A percentile compares a stretch with the other conserved stretches of the same genome.
phyloP scores from a whole-genome alignment of 257 asterid species.

The Solanum clarkiae region DNA sequence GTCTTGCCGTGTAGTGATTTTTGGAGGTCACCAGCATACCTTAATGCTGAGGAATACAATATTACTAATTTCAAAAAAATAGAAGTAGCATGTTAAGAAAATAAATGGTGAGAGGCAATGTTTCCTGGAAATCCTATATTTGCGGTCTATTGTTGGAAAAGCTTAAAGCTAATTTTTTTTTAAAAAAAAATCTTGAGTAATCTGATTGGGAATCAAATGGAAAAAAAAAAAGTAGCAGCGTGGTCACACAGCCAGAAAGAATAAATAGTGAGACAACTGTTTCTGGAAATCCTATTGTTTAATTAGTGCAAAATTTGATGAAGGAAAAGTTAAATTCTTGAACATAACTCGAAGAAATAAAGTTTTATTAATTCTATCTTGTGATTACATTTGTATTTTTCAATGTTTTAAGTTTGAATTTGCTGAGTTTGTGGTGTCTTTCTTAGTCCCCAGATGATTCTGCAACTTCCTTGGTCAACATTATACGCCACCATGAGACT shows the following conservation, averaged over 20 bases:
- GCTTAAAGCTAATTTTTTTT: not conserved
- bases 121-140: not conserved
- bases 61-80: not conserved
- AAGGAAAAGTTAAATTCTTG: not conserved
- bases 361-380: not conserved
- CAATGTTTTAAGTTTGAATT: not conserved
- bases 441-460: constrained; percentile 82
- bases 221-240: not conserved
- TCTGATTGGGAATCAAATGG: not conserved
- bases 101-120: not conserved
- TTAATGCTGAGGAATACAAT: too few relatives aligned
- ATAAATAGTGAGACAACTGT: not conserved
- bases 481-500: constrained; percentile 80
- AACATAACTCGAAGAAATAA: not conserved
- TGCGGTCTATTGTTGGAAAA: not conserved
- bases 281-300: not conserved
- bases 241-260: not conserved
- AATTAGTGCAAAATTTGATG: not conserved
- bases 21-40: too few relatives aligned
- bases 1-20: too few relatives aligned
- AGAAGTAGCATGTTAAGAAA: not conserved
- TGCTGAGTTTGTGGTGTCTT: constrained; percentile 1
- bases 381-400: not conserved
- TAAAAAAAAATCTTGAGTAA: not conserved
- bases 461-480: constrained; percentile 55